Evolutionary conservation across 2,329 filamentous ascomycete genomes (phyloP).

Genomic region (Alternaria alternata): DNA sequence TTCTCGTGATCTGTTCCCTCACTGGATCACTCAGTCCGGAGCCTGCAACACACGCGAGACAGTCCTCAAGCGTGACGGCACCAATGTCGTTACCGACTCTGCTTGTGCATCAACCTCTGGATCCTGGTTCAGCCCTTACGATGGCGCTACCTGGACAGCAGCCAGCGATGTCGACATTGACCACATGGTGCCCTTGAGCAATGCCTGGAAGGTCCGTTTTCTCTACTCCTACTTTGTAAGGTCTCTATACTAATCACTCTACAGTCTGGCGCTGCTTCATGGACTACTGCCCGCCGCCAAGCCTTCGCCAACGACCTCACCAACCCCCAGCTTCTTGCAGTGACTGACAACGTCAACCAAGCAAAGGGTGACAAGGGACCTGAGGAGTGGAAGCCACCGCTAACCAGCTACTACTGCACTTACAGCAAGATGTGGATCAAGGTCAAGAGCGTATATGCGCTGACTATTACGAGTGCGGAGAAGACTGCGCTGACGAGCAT

Average conservation of each 20-base stretch:
- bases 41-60: conserved; percentile 76
- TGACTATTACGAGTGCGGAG: conserved; percentile 76
- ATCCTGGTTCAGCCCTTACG: conserved; percentile 75
- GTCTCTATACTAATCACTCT: neutral
- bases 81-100: conserved; percentile 64
- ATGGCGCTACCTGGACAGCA: conserved; percentile 73
- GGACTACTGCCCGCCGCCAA: conserved; percentile 73
- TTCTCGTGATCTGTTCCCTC: conserved; percentile 72
- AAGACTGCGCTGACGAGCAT: conserved; percentile 72
- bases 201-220: conserved; percentile 74
- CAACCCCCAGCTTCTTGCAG: conserved; percentile 79
- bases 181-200: conserved; percentile 81
- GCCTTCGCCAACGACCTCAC: conserved; percentile 79
- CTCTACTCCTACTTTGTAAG: neutral
- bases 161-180: conserved; percentile 81
- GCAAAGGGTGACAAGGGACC: conserved; percentile 76
- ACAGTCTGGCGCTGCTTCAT: conserved; percentile 71
- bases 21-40: conserved; percentile 69
- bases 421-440: conserved; percentile 80
- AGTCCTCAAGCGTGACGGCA: conserved; percentile 78
- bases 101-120: conserved; percentile 72
- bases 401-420: conserved; percentile 73
- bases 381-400: conserved; percentile 75
- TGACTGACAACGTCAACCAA: conserved; percentile 79
- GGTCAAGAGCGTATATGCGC: conserved; percentile 76